phyloP scores from a whole-genome alignment of 1,284 basidiomycete species.

The Mycosarcoma maydis region DNA sequence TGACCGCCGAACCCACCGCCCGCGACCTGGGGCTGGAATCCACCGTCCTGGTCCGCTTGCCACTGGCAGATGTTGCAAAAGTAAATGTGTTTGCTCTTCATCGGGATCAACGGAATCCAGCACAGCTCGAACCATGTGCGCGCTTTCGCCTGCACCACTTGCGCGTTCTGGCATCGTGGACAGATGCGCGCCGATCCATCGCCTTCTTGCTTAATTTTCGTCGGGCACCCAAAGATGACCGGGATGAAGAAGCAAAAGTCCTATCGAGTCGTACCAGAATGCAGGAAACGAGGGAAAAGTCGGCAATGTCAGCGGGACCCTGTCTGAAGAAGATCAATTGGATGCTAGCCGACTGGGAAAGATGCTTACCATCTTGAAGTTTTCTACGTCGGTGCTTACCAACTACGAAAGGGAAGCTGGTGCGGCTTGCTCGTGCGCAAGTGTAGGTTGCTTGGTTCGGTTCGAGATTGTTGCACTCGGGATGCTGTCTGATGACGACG shows the following conservation, averaged over 20 bases:
- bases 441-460: too few species aligned
- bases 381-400: too few species aligned
- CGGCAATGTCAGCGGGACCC: neutral
- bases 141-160: slow-evolving; percentile 61
- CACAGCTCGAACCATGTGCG: slow-evolving; percentile 64
- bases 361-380: too few species aligned
- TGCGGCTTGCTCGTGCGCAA: too few species aligned
- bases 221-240: slow-evolving; percentile 63
- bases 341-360: neutral
- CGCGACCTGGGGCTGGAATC: slow-evolving; percentile 55
- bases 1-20: slow-evolving; percentile 37
- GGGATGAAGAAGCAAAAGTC: slow-evolving; percentile 62
- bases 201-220: slow-evolving; percentile 64
- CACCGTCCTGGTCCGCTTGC: slow-evolving; percentile 52
- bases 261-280: neutral
- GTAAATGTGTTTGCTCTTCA: slow-evolving; percentile 58
- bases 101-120: slow-evolving; percentile 63
- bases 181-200: slow-evolving; percentile 60
- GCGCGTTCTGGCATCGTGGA: slow-evolving; percentile 64
- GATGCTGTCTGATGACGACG: too few species aligned
- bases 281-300: neutral
- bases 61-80: slow-evolving; percentile 65
- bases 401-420: too few species aligned
- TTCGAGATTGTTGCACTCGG: too few species aligned
- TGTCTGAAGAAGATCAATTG: neutral